A percentile compares a stretch with the other conserved stretches of the same genome.
Conservation (phyloP, 2,329 filamentous ascomycete species). For the Neocatenulostroma microsporum region DNA sequence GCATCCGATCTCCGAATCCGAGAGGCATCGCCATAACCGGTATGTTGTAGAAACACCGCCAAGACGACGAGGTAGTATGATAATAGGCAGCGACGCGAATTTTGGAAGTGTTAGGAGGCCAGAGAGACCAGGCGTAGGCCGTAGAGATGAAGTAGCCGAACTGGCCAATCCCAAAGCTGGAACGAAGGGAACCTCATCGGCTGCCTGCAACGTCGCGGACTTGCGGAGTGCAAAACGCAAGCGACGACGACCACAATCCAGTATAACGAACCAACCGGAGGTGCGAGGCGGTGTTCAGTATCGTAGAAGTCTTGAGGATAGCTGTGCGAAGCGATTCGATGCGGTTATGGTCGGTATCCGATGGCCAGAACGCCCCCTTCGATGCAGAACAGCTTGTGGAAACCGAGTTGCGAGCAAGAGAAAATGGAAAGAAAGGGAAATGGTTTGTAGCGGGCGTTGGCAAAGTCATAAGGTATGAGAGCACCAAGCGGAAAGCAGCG, state of each 20-base stretch:
- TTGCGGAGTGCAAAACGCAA: background rate
- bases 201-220: constrained; percentile 1
- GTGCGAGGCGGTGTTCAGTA: background rate
- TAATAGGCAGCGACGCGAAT: constrained; percentile 1
- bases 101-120: too few relatives aligned
- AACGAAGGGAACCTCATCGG: background rate
- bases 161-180: constrained; percentile 4
- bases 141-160: background rate
- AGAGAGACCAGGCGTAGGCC: too few relatives aligned
- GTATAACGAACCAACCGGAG: background rate
- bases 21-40: constrained; percentile 12
- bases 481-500: too few relatives aligned
- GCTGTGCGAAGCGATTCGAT: background rate
- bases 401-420: background rate
- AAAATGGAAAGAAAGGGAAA: constrained; percentile 8
- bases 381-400: constrained; percentile 4
- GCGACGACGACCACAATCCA: constrained; percentile 3
- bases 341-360: constrained; percentile 3
- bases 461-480: background rate
- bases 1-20: constrained; percentile 12
- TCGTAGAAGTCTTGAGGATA: background rate
- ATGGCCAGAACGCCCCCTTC: constrained; percentile 6
- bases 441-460: background rate
- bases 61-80: constrained; percentile 11
- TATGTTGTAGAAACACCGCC: constrained; percentile 4